phyloP scores from a whole-genome alignment of 495 filamentous ascomycete species.

The Bathelium albidoporum region DNA sequence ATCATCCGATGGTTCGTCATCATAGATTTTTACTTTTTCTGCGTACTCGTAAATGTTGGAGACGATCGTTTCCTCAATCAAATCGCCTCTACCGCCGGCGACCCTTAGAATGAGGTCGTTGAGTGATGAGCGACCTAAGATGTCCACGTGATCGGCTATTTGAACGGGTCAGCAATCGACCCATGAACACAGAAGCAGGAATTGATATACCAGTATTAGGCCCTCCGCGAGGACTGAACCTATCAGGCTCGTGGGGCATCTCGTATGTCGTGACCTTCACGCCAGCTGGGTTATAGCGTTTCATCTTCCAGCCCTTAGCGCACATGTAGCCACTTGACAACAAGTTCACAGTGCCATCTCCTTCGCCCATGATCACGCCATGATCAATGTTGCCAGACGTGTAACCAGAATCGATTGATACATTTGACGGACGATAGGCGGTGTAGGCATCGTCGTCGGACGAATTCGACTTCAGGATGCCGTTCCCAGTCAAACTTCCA shows the following conservation, averaged over 20 bases:
- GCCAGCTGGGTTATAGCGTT: constrained; percentile 82
- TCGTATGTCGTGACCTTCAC: constrained; percentile 75
- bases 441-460: neutral
- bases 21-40: constrained; percentile 65
- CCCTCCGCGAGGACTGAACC: constrained; percentile 82
- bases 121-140: constrained; percentile 74
- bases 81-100: constrained; percentile 74
- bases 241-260: constrained; percentile 92
- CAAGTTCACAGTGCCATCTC: constrained; percentile 87
- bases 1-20: constrained; percentile 35
- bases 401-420: constrained; percentile 78
- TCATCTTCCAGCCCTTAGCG: constrained; percentile 83
- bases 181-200: neutral
- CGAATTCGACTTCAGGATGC: neutral
- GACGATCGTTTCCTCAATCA: constrained; percentile 64
- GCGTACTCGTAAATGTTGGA: constrained; percentile 75
- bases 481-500: neutral
- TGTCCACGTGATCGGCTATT: constrained; percentile 86
- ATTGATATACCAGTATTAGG: constrained; percentile 66
- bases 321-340: constrained; percentile 94
- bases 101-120: constrained; percentile 87
- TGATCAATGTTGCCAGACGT: constrained; percentile 57
- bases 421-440: constrained; percentile 42
- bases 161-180: neutral
- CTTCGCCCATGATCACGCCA: constrained; percentile 86